Percentiles rank a stretch among this genome's conserved stretches.
Conservation (phyloP, 768 basidiomycete genomes). For the Tephrocybe rancida region DNA sequence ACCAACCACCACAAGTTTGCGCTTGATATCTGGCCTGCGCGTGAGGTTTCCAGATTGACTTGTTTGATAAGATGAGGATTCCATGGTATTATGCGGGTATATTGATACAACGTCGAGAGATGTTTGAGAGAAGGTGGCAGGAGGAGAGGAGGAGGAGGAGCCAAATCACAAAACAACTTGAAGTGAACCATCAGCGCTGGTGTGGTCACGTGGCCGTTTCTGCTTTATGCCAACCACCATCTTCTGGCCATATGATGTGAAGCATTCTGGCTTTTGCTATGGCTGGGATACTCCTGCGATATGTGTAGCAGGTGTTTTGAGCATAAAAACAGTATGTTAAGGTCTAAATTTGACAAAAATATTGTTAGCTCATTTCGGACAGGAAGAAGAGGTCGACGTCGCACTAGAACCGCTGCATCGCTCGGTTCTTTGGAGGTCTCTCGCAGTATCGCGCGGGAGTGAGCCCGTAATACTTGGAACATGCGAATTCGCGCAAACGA, state of each 20-base stretch:
- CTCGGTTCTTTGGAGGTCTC: constrained; percentile 28
- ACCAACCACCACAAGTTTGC: constrained; percentile 87
- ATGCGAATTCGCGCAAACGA: constrained; percentile 25
- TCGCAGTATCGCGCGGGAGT: constrained; percentile 28
- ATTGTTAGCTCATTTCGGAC: neutral
- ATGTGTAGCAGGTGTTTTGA: constrained; percentile 56
- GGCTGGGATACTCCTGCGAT: constrained; percentile 55
- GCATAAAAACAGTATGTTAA: constrained; percentile 30
- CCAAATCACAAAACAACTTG: neutral
- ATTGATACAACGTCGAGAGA: neutral
- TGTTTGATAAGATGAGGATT: constrained; percentile 25
- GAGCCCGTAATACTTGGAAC: constrained; percentile 35
- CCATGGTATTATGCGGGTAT: constrained; percentile 23
- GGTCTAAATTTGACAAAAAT: neutral
- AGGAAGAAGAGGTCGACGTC: constrained; percentile 20
- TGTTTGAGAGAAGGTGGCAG: constrained; percentile 1
- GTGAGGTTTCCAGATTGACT: constrained; percentile 27
- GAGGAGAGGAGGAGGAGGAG: neutral
- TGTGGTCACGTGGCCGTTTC: constrained; percentile 31
- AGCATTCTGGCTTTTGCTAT: constrained; percentile 52
- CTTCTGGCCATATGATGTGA: constrained; percentile 62
- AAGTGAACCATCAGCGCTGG: neutral
- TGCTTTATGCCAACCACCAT: constrained; percentile 35
- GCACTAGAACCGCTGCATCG: constrained; percentile 17
- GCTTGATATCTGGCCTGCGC: constrained; percentile 78